A percentile compares a stretch with the other conserved stretches of the same genome.
phyloP scores from a whole-genome alignment of 2,329 filamentous ascomycete genomes.

The Colletotrichum liaoningense region DNA sequence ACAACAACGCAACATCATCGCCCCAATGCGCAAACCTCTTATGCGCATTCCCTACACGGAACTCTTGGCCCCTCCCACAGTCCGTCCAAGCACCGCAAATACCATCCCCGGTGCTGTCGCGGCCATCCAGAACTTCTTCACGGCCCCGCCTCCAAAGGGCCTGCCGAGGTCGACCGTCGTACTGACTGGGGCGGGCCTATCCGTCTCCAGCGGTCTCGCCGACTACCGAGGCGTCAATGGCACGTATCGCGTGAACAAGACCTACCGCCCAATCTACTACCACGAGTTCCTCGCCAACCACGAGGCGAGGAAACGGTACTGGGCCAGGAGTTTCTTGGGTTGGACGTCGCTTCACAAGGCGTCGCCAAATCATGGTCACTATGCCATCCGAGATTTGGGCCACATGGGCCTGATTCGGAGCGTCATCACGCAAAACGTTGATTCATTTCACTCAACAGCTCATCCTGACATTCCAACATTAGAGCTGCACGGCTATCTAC shows the following conservation, averaged over 20 bases:
- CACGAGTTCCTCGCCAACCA: conserved; percentile 88
- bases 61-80: conserved; percentile 78
- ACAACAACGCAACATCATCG: conserved; percentile 3
- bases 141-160: conserved; percentile 63
- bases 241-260: conserved; percentile 92
- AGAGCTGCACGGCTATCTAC: conserved; percentile 92
- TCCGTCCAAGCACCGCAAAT: conserved; percentile 78
- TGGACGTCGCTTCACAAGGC: conserved; percentile 86
- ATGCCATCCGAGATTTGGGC: conserved; percentile 79
- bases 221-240: conserved; percentile 93
- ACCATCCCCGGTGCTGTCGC: conserved; percentile 79
- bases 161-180: conserved; percentile 61
- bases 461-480: conserved; percentile 81
- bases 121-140: conserved; percentile 82
- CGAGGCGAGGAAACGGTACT: conserved; percentile 90
- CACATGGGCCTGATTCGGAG: conserved; percentile 77
- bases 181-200: conserved; percentile 88
- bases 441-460: conserved; percentile 86
- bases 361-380: conserved; percentile 83
- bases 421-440: conserved; percentile 96
- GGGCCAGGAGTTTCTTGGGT: conserved; percentile 93
- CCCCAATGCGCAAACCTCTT: conserved; percentile 73
- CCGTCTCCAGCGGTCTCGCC: conserved; percentile 90
- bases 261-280: conserved; percentile 91
- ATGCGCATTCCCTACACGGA: conserved; percentile 94